Base-by-base conservation (phyloP, 192 early-diverging fungal genomes). In the Mortierella hygrophila region DNA sequence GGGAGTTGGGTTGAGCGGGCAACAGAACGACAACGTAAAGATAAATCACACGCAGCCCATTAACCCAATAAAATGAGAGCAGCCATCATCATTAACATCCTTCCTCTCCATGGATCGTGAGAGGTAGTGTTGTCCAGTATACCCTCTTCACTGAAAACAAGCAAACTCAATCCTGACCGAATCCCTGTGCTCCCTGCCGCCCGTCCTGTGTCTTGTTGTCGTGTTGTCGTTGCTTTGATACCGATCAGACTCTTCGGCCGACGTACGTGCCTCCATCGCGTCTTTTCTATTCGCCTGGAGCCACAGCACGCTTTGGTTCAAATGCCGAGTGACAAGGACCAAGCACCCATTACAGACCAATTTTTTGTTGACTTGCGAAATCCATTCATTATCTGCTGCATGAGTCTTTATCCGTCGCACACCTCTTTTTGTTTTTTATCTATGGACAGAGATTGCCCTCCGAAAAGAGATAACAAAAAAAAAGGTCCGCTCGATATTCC, bases 401-500 rank as follows among this genome's bases (percentile, higher is more conserved):
- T 5, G 38, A 29, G 10, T 65, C 29, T 15, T 52, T 20, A 1
- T 23, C 55, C n/a, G 8, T 35, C 60, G 1, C 26, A 29, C 60
- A 32, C 11, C 60, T 13, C 10, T 26, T 65, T 6, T 32, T 32
- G 9, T 2, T 65, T 15, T 26, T 26, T 32, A 11, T 9, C n/a
- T 32, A 29, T 65, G 29, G 26, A 32, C 9, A 32, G 11, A 32
- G 26, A 32, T 32, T 9, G 13, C 8, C 11, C 0, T 65, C 8
- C 29, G 29, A 65, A 32, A 74, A 41, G 26, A 49, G 49, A 47
- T 29, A 37, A 8, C 1, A 55, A 65, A 26, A 32, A 13, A 15
- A 32, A 65, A 65, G n/a, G 60, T 65, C 60, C 60, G 60, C 60
- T 65, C 13, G 29, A 11, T 65, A 65, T 65, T 65, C 60, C 60